Conservation (phyloP, 2,329 filamentous ascomycete genomes). For the Seiridium unicorne region DNA sequence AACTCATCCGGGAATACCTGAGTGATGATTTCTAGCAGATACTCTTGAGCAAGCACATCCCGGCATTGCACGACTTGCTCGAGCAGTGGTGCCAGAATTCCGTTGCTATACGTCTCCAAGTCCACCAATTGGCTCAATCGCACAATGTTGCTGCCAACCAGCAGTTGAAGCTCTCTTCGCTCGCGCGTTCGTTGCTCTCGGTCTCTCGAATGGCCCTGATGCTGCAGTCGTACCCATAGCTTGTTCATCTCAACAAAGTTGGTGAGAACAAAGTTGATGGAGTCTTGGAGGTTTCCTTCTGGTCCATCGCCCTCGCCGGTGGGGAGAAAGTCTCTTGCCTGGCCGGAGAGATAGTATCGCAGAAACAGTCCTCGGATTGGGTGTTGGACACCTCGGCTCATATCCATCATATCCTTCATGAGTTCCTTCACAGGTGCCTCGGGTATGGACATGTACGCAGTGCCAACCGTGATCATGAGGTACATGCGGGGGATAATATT, state of each 20-base stretch:
- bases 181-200: slow-evolving; percentile 91
- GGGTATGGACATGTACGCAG: slow-evolving; percentile 97
- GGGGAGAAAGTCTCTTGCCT: slow-evolving; percentile 87
- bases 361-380: slow-evolving; percentile 93
- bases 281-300: slow-evolving; percentile 94
- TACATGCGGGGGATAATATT: slow-evolving; percentile 97
- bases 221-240: slow-evolving; percentile 94
- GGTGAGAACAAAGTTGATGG: slow-evolving; percentile 95
- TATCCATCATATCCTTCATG: slow-evolving; percentile 99
- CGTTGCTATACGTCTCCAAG: slow-evolving; percentile 87
- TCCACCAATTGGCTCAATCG: slow-evolving; percentile 94
- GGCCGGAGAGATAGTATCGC: slow-evolving; percentile 92
- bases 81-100: slow-evolving; percentile 82
- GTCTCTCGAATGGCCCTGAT: slow-evolving; percentile 95
- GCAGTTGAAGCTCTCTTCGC: slow-evolving; percentile 88
- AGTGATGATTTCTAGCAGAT: slow-evolving; percentile 95
- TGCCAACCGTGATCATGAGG: slow-evolving; percentile 98
- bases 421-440: slow-evolving; percentile 99
- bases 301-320: slow-evolving; percentile 82
- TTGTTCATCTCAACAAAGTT: slow-evolving; percentile 99
- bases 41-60: slow-evolving; percentile 95
- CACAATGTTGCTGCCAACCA: slow-evolving; percentile 96
- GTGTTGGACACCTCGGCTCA: slow-evolving; percentile 97
- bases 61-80: slow-evolving; percentile 98
- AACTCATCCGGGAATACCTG: slow-evolving; percentile 99